Conservation (phyloP, 2,329 filamentous ascomycete genomes). For the Fusarium lateritium region DNA sequence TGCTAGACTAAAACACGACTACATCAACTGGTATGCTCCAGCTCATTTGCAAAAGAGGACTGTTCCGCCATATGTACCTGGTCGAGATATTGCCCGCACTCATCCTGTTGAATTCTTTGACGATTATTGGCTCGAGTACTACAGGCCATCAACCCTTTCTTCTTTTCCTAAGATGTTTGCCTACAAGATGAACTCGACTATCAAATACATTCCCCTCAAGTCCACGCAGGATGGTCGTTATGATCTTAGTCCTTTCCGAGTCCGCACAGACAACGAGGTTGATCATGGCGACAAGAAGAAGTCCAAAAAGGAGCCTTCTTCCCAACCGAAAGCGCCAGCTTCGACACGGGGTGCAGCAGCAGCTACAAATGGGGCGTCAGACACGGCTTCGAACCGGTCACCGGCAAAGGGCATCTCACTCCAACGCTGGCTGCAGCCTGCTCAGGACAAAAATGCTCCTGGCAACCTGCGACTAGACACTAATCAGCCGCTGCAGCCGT, state of each 20-base stretch:
- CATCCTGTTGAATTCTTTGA: slow-evolving; percentile 77
- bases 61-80: slow-evolving; percentile 64
- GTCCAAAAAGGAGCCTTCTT: slow-evolving; percentile 77
- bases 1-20: slow-evolving; percentile 74
- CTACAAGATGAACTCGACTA: slow-evolving; percentile 91
- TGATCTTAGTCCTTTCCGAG: slow-evolving; percentile 89
- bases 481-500: slow-evolving; percentile 35
- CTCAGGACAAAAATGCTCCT: slow-evolving; percentile 54
- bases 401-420: slow-evolving; percentile 66
- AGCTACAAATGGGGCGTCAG: slow-evolving; percentile 59
- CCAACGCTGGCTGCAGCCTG: slow-evolving; percentile 73
- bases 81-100: slow-evolving; percentile 55
- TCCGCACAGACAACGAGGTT: slow-evolving; percentile 75
- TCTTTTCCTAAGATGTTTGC: slow-evolving; percentile 94
- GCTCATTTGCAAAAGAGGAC: slow-evolving; percentile 74
- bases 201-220: slow-evolving; percentile 85
- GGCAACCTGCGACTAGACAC: slow-evolving; percentile 29
- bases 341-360: slow-evolving; percentile 43
- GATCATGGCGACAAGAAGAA: slow-evolving; percentile 74
- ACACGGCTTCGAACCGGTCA: slow-evolving; percentile 57
- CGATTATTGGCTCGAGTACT: slow-evolving; percentile 98
- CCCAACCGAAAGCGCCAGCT: slow-evolving; percentile 70
- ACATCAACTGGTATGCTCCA: slow-evolving; percentile 91
- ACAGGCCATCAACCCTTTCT: slow-evolving; percentile 88
- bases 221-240: slow-evolving; percentile 80